Base-by-base conservation (phyloP, 139 green algal genomes). In the Chlorella vulgaris region DNA sequence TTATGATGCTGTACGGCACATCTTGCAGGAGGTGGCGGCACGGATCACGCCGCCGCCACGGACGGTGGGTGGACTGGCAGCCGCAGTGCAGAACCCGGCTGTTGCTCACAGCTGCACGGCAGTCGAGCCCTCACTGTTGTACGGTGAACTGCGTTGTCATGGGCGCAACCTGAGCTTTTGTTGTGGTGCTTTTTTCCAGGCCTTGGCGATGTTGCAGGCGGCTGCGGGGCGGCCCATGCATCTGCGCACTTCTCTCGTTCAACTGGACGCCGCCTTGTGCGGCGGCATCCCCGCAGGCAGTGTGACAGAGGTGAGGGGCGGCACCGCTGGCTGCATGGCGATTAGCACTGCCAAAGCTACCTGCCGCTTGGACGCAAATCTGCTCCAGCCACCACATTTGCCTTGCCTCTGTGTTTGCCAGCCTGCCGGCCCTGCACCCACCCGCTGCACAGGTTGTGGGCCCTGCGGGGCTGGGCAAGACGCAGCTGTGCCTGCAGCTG, bases 401-500 rank as follows among this genome's bases (percentile, higher is more conserved):
- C n/a, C n/a, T n/a, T n/a, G n/a, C n/a, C 31, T 69, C 26, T 68
- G 28, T 7, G 5, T 8, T 68, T 7, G 21, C 2, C 21, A 24
- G 1, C 3, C 38, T 55, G 47, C 47, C 10, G 15, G 13, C 10
- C 38, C 2, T 35, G 7, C 29, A 3, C 4, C 19, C 10, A 4
- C 40, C 69, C 0, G 4, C 7, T 31, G 21, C 15, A 31, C 70
- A 78, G 70, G n/a, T 94, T 8, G 90, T 93, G 33, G 90, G 90
- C 3, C 88, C 90, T 28, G 83, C 90, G 3, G 88, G 90, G 7
- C 76, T 92, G 24, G 89, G 90, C 84, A 94, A 94, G 78, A 94
- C 87, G 38, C 90, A 94, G 81, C 47, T 89, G 39, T 61, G 60
- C 29, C 47, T 83, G 63, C 74, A 83, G 39, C 38, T 78, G 74